Conservation (phyloP, 139 green algal genomes). For the Chlorella vulgaris region DNA sequence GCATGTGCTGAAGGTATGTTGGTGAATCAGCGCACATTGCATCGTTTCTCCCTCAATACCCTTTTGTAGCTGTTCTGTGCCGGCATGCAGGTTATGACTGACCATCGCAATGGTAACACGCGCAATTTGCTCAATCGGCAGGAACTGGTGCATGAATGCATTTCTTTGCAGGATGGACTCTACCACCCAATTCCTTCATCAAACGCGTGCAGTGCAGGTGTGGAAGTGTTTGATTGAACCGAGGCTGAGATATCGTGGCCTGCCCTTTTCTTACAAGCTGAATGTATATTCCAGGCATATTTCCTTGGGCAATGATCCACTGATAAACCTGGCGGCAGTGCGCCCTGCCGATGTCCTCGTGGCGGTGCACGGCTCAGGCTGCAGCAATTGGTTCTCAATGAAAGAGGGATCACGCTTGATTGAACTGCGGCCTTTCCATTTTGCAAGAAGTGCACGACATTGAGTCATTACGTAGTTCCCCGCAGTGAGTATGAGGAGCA, state of each 20-base stretch:
- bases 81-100: not conserved
- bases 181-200: not conserved
- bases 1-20: not conserved
- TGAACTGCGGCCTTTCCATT: not conserved
- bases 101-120: not conserved
- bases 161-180: not conserved
- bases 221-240: too few species aligned
- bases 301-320: not conserved
- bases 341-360: not conserved
- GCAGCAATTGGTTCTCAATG: constrained; percentile 8
- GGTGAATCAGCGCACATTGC: not conserved
- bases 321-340: not conserved
- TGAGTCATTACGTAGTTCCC: not conserved
- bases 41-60: not conserved
- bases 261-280: too few species aligned
- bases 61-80: not conserved
- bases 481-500: too few species aligned
- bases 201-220: not conserved
- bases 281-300: not conserved
- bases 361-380: constrained; percentile 10
- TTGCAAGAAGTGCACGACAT: not conserved
- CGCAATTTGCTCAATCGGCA: not conserved
- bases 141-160: not conserved
- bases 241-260: too few species aligned
- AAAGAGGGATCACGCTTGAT: not conserved